A percentile compares a stretch with the other conserved stretches of the same genome.
These are phyloP conservation scores for Hordeum marinum DNA, from an alignment of 176 grass and related monocot genomes.

Conservation along the genomic window DNA sequence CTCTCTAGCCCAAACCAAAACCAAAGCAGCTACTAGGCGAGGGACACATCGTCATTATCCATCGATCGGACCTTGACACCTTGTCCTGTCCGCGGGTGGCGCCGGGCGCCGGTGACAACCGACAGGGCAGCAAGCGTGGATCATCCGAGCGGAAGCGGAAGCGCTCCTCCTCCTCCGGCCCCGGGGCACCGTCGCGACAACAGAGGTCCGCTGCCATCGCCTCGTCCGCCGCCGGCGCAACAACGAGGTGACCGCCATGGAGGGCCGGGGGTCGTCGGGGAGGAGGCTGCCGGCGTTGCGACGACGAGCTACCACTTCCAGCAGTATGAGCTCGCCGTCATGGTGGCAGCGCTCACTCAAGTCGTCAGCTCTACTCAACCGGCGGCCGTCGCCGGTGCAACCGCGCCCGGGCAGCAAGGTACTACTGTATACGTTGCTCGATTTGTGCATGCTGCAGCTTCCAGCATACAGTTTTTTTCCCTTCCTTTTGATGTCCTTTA, in stretches of 20 bases:
- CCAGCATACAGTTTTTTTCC: not conserved
- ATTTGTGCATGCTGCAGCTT: not conserved
- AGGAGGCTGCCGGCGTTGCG: not conserved
- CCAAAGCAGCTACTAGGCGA: not conserved
- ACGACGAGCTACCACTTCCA: not conserved
- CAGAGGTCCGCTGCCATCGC: not conserved
- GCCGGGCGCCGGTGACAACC: not conserved
- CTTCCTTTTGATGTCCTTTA: not conserved
- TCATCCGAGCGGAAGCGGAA: slow-evolving; percentile 9
- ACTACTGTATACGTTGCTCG: not conserved
- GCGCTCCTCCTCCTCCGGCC: not conserved
- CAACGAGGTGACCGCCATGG: not conserved
- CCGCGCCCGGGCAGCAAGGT: slow-evolving; percentile 29
- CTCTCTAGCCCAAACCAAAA: not conserved
- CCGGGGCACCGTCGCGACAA: not conserved
- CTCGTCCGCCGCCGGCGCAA: not conserved
- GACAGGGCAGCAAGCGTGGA: slow-evolving; percentile 5
- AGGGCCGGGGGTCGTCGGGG: not conserved
- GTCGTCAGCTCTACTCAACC: slow-evolving; percentile 22
- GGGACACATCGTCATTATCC: not conserved
- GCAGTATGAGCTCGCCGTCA: slow-evolving; percentile 25
- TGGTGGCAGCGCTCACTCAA: slow-evolving; percentile 49
- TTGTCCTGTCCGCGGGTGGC: not conserved
- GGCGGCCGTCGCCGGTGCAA: not conserved
- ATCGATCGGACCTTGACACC: not conserved